Evolutionary conservation across 169 alveolate species (phyloP), one percentile per base, ranked within the genome.

Genomic region (Plasmodium yoelii): DNA sequence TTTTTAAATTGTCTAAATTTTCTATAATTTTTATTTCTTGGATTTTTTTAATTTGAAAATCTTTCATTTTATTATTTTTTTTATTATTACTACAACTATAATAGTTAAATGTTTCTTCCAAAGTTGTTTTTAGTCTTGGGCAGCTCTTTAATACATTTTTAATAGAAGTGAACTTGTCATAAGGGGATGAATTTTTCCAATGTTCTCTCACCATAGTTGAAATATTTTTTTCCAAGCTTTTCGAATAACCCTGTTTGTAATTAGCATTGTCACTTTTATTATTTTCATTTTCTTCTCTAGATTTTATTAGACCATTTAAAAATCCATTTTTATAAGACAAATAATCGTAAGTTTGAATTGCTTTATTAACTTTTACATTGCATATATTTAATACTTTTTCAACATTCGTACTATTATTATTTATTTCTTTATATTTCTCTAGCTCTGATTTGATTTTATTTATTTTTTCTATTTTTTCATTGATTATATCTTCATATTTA

Each of bases 111-210:
- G 91, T 87, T 77, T 94, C 96, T 44, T 88, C 92, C n/a, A 92
- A 51, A 1, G 92, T 56, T 74, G 72, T 90, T 88, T 94, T 94
- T 72, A 94, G 69, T n/a, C 96, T 46, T 12, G 93, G 91, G 73
- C 94, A 88, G 24, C 92, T 92, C 59, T 94, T 94, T 24, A 94
- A 49, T 3, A 90, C 93, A 59, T 92, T 94, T 56, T 86, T 42
- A 24, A 94, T 73, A 24, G 94, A 88, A 3, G 92, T 49, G 64
- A 75, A 94, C 26, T 92, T 94, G 56, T 94, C 96, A 72, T 92
- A 90, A 51, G 92, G 87, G 59, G 93, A 88, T 60, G 95, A 64
- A 59, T 93, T 92, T 19, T 93, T 73, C 96, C 96, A 94, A 46
- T 69, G 28, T 13, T 77, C 47, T 67, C 88, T 92, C 4, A 94